Percentiles rank a stretch among this genome's conserved stretches.
These are phyloP conservation scores for Candida nemodendra DNA, from an alignment of 805 yeast genomes.

Conservation along the genomic window DNA sequence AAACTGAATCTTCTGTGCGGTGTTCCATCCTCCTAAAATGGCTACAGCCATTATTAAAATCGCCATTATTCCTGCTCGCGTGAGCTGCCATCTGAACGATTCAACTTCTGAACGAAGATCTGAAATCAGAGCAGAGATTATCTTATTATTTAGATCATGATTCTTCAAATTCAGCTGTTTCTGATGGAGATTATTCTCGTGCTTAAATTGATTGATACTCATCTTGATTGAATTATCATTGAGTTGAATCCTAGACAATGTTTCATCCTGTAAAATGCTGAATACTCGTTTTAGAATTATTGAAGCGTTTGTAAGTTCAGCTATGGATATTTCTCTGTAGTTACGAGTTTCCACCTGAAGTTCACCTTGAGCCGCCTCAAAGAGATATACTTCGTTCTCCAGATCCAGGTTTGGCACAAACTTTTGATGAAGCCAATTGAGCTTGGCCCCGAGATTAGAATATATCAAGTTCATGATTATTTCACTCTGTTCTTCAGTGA, in stretches of 20 bases:
- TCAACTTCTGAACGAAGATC: conserved; percentile 86
- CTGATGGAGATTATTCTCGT: conserved; percentile 75
- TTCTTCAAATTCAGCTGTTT: conserved; percentile 65
- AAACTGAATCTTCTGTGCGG: conserved; percentile 36
- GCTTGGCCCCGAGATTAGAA: conserved; percentile 33
- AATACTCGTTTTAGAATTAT: conserved; percentile 71
- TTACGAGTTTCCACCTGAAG: conserved; percentile 73
- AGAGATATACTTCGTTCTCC: conserved; percentile 84
- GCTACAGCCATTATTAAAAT: conserved; percentile 64
- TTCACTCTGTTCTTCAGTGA: conserved; percentile 60
- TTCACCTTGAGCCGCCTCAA: conserved; percentile 91
- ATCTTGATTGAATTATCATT: conserved; percentile 73
- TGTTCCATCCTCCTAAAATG: conserved; percentile 51
- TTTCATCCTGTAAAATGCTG: conserved; percentile 73
- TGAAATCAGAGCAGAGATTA: conserved; percentile 75
- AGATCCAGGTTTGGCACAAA: conserved; percentile 62
- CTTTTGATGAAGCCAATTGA: conserved; percentile 46
- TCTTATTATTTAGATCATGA: conserved; percentile 82
- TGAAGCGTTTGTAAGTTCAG: conserved; percentile 62
- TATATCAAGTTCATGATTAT: conserved; percentile 49
- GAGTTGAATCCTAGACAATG: conserved; percentile 52
- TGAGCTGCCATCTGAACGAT: conserved; percentile 87
- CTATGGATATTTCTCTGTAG: conserved; percentile 66
- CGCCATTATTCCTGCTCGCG: conserved; percentile 82
- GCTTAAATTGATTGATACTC: conserved; percentile 80